Percentiles rank a stretch among this genome's conserved stretches.
phyloP scores from a whole-genome alignment of 768 basidiomycete species.

The Kwoniella europaea region DNA sequence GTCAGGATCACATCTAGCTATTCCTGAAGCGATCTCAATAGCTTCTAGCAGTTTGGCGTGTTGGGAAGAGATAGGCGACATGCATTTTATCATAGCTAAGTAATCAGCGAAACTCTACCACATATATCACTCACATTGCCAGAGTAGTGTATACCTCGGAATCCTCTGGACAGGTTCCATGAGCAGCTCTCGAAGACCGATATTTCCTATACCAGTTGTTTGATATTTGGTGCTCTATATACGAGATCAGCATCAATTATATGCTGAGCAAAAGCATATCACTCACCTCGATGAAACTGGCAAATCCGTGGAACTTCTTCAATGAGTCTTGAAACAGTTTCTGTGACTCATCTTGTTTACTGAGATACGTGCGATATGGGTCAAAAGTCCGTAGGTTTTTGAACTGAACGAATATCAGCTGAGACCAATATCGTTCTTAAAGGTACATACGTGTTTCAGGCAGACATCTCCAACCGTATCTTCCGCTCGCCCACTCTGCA shows the following conservation, averaged over 20 bases:
- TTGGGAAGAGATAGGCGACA: slow-evolving; percentile 78
- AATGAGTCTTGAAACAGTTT: slow-evolving; percentile 79
- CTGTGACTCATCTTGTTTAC: slow-evolving; percentile 91
- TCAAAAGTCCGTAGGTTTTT: slow-evolving; percentile 83
- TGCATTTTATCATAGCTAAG: slow-evolving; percentile 82
- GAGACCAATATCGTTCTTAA: neutral
- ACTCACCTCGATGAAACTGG: slow-evolving; percentile 83
- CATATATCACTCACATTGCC: slow-evolving; percentile 63
- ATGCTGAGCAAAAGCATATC: neutral
- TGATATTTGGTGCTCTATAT: slow-evolving; percentile 67
- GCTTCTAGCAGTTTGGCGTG: slow-evolving; percentile 79
- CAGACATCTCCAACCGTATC: slow-evolving; percentile 77
- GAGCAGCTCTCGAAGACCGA: slow-evolving; percentile 85
- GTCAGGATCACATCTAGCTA: slow-evolving; percentile 88
- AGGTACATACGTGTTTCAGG: slow-evolving; percentile 67
- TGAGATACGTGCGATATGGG: slow-evolving; percentile 87
- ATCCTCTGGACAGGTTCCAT: slow-evolving; percentile 98
- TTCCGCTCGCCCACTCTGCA: slow-evolving; percentile 65
- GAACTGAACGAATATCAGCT: slow-evolving; percentile 61
- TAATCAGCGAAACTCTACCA: slow-evolving; percentile 1
- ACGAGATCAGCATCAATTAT: slow-evolving; percentile 57
- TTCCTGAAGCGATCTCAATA: slow-evolving; percentile 83
- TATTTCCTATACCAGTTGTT: slow-evolving; percentile 66
- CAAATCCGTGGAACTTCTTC: slow-evolving; percentile 75
- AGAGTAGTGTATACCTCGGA: slow-evolving; percentile 89